Conservation (phyloP, 2,329 filamentous ascomycete species). For the Bipolaris victoriae region DNA sequence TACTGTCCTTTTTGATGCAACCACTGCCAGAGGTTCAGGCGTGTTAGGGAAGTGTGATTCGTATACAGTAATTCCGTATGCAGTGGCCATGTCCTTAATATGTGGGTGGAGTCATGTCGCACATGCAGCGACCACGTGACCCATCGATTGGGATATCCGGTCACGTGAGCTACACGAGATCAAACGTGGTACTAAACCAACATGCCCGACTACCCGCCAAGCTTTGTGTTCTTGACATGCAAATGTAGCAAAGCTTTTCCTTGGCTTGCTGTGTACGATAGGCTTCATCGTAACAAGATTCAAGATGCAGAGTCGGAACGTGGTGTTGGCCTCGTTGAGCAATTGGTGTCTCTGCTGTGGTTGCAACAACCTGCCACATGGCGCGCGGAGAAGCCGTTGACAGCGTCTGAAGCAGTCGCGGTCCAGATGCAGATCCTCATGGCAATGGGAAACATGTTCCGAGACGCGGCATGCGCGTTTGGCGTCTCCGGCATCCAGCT, state of each 20-base stretch:
- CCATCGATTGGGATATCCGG: neutral
- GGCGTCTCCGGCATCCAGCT: neutral
- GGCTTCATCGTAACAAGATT: neutral
- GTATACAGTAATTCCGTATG: too few relatives aligned
- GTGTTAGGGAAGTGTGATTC: too few relatives aligned
- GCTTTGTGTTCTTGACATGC: neutral
- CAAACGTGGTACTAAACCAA: neutral
- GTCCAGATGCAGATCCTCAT: neutral
- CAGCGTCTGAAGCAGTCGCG: too few relatives aligned
- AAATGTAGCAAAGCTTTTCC: slow-evolving; percentile 16
- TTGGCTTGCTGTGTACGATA: slow-evolving; percentile 7
- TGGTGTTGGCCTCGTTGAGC: neutral
- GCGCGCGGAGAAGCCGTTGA: too few relatives aligned
- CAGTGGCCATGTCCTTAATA: too few relatives aligned
- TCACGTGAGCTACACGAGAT: neutral
- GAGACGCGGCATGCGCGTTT: slow-evolving; percentile 7
- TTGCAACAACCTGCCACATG: neutral
- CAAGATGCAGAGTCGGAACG: neutral
- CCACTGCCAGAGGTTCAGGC: too few relatives aligned
- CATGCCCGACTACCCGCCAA: slow-evolving; percentile 14
- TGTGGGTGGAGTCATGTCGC: too few relatives aligned
- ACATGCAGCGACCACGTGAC: too few relatives aligned
- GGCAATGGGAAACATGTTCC: slow-evolving; percentile 1
- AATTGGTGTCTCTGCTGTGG: neutral
- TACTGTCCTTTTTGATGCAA: too few relatives aligned